Evolutionary conservation across 2,329 filamentous ascomycete genomes (phyloP).

Genomic region (Xylariaceae sp.): DNA sequence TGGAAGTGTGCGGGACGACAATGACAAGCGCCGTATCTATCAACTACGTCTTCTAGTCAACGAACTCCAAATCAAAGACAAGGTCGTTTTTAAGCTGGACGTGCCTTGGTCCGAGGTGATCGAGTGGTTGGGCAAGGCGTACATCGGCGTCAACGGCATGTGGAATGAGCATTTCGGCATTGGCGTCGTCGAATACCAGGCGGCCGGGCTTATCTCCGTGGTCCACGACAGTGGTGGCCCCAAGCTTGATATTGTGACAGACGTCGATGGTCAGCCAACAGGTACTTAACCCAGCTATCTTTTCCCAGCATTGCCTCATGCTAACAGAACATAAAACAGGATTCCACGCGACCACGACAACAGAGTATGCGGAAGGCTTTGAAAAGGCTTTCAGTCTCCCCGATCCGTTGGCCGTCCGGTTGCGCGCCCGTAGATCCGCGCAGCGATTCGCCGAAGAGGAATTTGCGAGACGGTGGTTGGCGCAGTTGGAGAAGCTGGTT

Average conservation of each 20-base stretch:
- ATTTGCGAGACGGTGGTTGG: conserved; percentile 74
- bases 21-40: conserved; percentile 79
- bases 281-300: conserved; percentile 43
- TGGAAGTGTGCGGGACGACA: conserved; percentile 83
- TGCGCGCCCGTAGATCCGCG: conserved; percentile 70
- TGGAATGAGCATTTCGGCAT: conserved; percentile 99
- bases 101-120: conserved; percentile 85
- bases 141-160: conserved; percentile 93
- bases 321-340: conserved; percentile 44
- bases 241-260: conserved; percentile 85
- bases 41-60: conserved; percentile 79
- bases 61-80: conserved; percentile 77
- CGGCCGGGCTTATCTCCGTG: conserved; percentile 85
- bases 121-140: conserved; percentile 68
- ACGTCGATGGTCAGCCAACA: conserved; percentile 71
- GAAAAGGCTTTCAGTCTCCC: conserved; percentile 67
- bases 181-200: conserved; percentile 96
- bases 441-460: conserved; percentile 81
- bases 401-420: conserved; percentile 69
- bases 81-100: conserved; percentile 83
- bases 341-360: conserved; percentile 74
- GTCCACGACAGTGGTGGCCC: conserved; percentile 92
- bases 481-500: conserved; percentile 69
- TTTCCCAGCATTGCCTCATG: not conserved
- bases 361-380: conserved; percentile 77